Conservation (phyloP, 768 basidiomycete species). For the Botryobasidium botryosum region DNA sequence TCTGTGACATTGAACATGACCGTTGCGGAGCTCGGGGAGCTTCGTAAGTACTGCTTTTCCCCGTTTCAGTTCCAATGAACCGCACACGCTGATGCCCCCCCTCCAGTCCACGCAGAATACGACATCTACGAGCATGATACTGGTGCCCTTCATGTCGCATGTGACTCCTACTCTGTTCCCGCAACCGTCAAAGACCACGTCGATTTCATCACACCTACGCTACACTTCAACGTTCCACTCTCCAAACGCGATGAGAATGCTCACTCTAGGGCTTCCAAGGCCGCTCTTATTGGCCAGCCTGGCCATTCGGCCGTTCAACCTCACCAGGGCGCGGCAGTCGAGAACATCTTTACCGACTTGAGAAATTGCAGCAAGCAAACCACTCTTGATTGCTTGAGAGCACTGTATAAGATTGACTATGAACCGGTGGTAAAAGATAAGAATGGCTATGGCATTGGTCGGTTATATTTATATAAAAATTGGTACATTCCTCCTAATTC, state of each 20-base stretch:
- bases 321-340: too few relatives aligned
- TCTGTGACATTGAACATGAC: constrained; percentile 11
- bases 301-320: too few relatives aligned
- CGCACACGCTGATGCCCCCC: neutral
- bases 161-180: constrained; percentile 6
- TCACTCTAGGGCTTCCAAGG: neutral
- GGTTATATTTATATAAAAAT: too few relatives aligned
- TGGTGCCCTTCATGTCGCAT: neutral
- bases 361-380: constrained; percentile 4
- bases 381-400: neutral
- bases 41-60: neutral
- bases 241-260: neutral
- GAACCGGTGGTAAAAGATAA: constrained; percentile 13
- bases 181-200: constrained; percentile 1
- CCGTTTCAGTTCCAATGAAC: neutral
- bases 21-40: constrained; percentile 8
- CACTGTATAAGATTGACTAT: constrained; percentile 12
- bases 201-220: constrained; percentile 8
- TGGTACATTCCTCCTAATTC: too few relatives aligned
- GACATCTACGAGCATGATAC: constrained; percentile 8
- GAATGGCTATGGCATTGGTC: constrained; percentile 28
- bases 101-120: constrained; percentile 9
- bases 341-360: too few relatives aligned
- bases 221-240: constrained; percentile 5
- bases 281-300: neutral